phyloP scores from a whole-genome alignment of 371 early-diverging fungal species.

The Saksenaea oblongispora region DNA sequence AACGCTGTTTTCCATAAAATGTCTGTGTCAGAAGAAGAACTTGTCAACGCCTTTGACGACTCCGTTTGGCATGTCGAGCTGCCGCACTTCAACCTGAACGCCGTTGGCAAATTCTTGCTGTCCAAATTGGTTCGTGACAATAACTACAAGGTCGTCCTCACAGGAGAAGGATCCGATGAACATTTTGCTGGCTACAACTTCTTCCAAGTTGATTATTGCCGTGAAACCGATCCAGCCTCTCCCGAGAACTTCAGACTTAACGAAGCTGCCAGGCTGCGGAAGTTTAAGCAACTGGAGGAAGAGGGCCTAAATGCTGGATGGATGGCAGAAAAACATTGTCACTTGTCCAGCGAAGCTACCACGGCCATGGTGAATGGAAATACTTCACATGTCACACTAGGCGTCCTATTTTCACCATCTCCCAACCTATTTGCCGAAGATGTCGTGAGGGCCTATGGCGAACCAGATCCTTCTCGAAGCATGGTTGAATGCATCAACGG shows the following conservation, averaged over 20 bases:
- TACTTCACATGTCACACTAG: not conserved
- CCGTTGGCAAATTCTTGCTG: conserved; percentile 20
- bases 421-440: not conserved
- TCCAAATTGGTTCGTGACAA: conserved; percentile 19
- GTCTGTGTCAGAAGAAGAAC: conserved; percentile 14
- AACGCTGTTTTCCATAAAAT: conserved; percentile 21
- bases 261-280: not conserved
- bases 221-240: conserved; percentile 19
- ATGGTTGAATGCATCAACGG: not conserved
- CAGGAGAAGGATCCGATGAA: conserved; percentile 69
- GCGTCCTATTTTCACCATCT: not conserved
- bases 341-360: not conserved
- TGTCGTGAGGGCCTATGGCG: not conserved
- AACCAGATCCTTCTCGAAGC: conserved; percentile 7
- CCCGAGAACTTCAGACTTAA: conserved; percentile 1
- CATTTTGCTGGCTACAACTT: conserved; percentile 66
- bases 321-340: not conserved
- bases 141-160: conserved; percentile 53
- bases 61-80: conserved; percentile 24
- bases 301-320: not conserved
- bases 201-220: conserved; percentile 39
- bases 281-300: not conserved
- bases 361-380: not conserved
- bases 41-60: conserved; percentile 18
- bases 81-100: conserved; percentile 18